Evolutionary conservation across 257 asterid species (phyloP).

Genomic region (Ehretia macrophylla): DNA sequence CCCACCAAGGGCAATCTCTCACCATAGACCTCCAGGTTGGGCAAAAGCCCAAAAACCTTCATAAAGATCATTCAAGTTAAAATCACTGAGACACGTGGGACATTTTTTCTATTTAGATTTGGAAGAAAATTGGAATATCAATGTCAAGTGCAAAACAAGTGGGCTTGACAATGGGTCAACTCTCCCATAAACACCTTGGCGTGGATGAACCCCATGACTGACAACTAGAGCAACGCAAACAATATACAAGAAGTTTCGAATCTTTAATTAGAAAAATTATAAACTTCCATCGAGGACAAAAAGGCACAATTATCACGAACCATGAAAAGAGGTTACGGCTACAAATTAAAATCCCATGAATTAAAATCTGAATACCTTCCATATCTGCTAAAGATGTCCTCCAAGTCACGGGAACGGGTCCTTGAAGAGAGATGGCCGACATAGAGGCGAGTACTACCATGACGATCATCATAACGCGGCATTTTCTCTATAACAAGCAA

Average conservation of each 20-base stretch:
- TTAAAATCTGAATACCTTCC: slow-evolving; percentile 39
- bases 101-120: slow-evolving; percentile 30
- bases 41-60: slow-evolving; percentile 63
- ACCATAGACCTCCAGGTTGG: slow-evolving; percentile 60
- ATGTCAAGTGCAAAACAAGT: slow-evolving; percentile 13
- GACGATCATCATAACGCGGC: slow-evolving; percentile 59
- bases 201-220: slow-evolving; percentile 12
- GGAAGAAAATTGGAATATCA: slow-evolving; percentile 16
- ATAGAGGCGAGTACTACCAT: slow-evolving; percentile 47
- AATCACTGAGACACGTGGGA: slow-evolving; percentile 33
- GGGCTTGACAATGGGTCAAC: slow-evolving; percentile 3
- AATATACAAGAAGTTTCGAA: background rate
- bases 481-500: slow-evolving; percentile 29
- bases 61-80: slow-evolving; percentile 53
- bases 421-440: slow-evolving; percentile 56
- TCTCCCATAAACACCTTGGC: slow-evolving; percentile 11
- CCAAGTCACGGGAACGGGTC: slow-evolving; percentile 57
- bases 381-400: slow-evolving; percentile 50
- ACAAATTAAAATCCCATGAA: background rate
- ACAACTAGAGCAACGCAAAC: background rate
- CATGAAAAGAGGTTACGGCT: background rate
- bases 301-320: background rate
- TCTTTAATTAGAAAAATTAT: background rate
- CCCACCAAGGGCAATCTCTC: slow-evolving; percentile 66
- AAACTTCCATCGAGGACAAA: too few species aligned